phyloP scores from a whole-genome alignment of 805 yeast species.

The Candida sonorensis region DNA sequence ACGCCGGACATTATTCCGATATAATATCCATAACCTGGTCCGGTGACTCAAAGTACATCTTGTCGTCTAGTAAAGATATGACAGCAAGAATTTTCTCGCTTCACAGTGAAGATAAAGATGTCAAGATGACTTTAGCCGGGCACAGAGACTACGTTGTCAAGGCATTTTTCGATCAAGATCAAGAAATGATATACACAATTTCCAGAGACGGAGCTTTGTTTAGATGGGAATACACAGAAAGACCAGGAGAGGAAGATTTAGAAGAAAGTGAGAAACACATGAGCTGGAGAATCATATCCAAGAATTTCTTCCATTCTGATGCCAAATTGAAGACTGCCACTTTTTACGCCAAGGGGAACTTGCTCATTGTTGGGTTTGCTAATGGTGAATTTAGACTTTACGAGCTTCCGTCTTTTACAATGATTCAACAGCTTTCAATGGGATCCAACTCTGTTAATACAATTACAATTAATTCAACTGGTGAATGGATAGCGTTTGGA shows the following conservation, averaged over 20 bases:
- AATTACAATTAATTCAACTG: constrained; percentile 70
- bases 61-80: constrained; percentile 85
- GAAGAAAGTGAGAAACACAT: constrained; percentile 37
- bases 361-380: constrained; percentile 82
- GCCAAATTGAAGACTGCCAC: constrained; percentile 73
- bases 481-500: constrained; percentile 98
- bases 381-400: constrained; percentile 89
- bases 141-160: constrained; percentile 84
- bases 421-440: constrained; percentile 83
- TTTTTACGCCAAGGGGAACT: constrained; percentile 65
- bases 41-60: constrained; percentile 77
- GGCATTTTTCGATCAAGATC: constrained; percentile 83
- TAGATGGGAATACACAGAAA: constrained; percentile 78
- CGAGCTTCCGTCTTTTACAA: constrained; percentile 73
- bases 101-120: constrained; percentile 59
- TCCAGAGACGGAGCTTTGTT: constrained; percentile 94
- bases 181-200: constrained; percentile 84
- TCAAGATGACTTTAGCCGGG: constrained; percentile 83
- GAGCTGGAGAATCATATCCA: constrained; percentile 80
- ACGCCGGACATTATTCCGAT: constrained; percentile 89
- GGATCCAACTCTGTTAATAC: constrained; percentile 87
- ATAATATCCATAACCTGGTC: constrained; percentile 83
- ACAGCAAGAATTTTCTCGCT: constrained; percentile 82
- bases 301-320: constrained; percentile 68
- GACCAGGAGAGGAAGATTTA: constrained; percentile 41